phyloP scores from a whole-genome alignment of 768 basidiomycete species.

The Ramaria rubella region DNA sequence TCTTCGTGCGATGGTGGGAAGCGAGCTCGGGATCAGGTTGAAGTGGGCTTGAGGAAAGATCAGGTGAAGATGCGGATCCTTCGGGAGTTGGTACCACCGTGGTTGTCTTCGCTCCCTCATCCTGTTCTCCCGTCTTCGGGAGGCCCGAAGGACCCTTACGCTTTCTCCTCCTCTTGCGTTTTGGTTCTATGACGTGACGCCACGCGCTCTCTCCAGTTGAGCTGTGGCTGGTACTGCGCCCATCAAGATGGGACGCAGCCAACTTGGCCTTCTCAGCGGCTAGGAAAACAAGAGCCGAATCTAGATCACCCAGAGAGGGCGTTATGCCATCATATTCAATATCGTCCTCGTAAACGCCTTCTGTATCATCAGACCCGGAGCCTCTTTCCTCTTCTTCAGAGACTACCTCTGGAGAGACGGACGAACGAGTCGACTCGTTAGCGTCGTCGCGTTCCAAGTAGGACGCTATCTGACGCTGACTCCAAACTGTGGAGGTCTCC shows the following conservation, averaged over 20 bases:
- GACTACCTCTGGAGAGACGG: conserved; percentile 24
- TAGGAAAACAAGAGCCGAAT: conserved; percentile 68
- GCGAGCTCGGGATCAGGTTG: neutral
- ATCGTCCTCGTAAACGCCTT: conserved; percentile 30
- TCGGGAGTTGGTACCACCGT: conserved; percentile 8
- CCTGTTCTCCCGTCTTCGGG: neutral
- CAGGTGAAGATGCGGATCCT: conserved; percentile 6
- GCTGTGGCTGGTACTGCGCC: conserved; percentile 21
- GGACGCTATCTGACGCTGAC: conserved; percentile 47
- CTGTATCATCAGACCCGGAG: conserved; percentile 29
- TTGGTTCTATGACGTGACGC: conserved; percentile 35
- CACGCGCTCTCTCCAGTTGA: conserved; percentile 31
- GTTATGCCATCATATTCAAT: conserved; percentile 23
- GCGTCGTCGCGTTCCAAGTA: conserved; percentile 36
- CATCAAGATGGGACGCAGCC: conserved; percentile 32
- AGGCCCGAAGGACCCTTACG: conserved; percentile 2
- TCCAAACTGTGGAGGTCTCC: conserved; percentile 59
- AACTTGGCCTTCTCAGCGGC: conserved; percentile 61
- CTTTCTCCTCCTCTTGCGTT: conserved; percentile 30
- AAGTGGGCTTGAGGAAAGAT: neutral
- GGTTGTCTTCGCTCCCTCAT: neutral
- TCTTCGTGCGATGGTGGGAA: neutral
- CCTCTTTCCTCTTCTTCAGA: conserved; percentile 14
- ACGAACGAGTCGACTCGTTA: conserved; percentile 12
- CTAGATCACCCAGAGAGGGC: conserved; percentile 68